Conservation (phyloP, 495 filamentous ascomycete species). For the Lasiosphaeria ovina region DNA sequence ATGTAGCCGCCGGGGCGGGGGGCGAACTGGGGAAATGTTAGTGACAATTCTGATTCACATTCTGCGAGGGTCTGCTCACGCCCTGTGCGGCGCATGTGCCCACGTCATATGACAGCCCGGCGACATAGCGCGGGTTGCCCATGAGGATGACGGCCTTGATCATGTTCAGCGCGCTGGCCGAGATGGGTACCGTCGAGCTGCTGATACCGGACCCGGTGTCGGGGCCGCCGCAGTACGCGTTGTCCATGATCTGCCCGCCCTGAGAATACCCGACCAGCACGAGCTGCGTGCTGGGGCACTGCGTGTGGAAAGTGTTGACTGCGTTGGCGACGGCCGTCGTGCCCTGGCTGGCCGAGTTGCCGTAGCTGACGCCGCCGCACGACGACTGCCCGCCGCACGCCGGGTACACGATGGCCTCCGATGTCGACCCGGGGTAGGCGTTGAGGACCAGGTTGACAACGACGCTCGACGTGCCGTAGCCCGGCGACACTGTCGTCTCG, state of each 20-base stretch:
- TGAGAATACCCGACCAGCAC: conserved; percentile 65
- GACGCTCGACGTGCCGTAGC: conserved; percentile 52
- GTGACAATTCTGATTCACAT: conserved; percentile 7
- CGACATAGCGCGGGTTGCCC: conserved; percentile 56
- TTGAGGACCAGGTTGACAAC: conserved; percentile 54
- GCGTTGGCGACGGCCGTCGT: conserved; percentile 51
- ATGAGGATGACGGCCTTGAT: conserved; percentile 60
- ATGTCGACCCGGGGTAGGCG: conserved; percentile 54
- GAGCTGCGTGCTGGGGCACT: conserved; percentile 55
- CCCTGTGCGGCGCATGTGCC: conserved; percentile 58
- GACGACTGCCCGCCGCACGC: conserved; percentile 49
- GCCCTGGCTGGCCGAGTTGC: conserved; percentile 50
- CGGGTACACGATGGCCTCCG: conserved; percentile 52
- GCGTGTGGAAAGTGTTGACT: conserved; percentile 51
- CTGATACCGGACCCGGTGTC: conserved; percentile 32
- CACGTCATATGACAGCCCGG: conserved; percentile 58
- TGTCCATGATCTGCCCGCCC: conserved; percentile 65
- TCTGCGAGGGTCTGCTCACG: conserved; percentile 42
- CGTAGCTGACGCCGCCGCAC: conserved; percentile 54
- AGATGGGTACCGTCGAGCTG: conserved; percentile 36
- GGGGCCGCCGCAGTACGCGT: conserved; percentile 58
- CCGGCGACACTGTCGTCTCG: conserved; percentile 57
- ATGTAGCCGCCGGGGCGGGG: conserved; percentile 53
- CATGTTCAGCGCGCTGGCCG: conserved; percentile 41
- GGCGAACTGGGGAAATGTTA: conserved; percentile 42